A percentile compares a stretch with the other conserved stretches of the same genome.
Conservation (phyloP, 352 stramenopile species). For the Globisporangium alternatum region DNA sequence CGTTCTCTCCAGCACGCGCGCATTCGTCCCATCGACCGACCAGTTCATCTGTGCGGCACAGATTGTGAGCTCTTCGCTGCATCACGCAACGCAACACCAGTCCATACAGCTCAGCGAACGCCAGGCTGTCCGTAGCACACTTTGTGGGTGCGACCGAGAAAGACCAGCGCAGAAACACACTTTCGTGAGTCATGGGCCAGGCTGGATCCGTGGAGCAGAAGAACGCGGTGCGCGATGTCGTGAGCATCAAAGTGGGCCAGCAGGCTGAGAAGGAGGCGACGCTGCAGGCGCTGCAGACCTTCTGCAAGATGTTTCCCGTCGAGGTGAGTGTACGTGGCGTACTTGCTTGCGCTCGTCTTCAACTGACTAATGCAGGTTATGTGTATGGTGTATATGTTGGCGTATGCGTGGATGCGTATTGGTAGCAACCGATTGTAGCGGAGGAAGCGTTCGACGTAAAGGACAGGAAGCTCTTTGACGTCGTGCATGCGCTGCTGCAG, state of each 20-base stretch:
- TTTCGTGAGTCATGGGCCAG: constrained; percentile 50
- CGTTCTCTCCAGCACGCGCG: neutral
- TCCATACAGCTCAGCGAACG: neutral
- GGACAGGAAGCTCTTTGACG: constrained; percentile 71
- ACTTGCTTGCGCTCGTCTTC: neutral
- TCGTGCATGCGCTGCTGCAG: constrained; percentile 67
- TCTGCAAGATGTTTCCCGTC: constrained; percentile 73
- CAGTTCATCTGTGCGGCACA: neutral
- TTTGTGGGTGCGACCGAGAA: constrained; percentile 2
- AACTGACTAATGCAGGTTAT: neutral
- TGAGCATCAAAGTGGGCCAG: constrained; percentile 47
- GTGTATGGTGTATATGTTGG: neutral
- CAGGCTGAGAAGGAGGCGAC: constrained; percentile 37
- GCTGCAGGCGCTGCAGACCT: constrained; percentile 61
- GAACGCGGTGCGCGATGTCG: constrained; percentile 71
- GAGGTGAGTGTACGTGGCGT: constrained; percentile 30
- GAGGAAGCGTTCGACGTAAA: constrained; percentile 60
- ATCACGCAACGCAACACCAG: neutral
- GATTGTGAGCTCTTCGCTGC: neutral
- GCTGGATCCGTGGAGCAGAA: constrained; percentile 77
- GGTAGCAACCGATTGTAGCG: constrained; percentile 22
- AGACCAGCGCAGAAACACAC: neutral
- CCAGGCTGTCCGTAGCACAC: too few relatives aligned
- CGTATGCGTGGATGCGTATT: constrained; percentile 1
- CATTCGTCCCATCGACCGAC: neutral